phyloP scores from a whole-genome alignment of 2,329 filamentous ascomycete genomes.

The Diaporthe ampelina region DNA sequence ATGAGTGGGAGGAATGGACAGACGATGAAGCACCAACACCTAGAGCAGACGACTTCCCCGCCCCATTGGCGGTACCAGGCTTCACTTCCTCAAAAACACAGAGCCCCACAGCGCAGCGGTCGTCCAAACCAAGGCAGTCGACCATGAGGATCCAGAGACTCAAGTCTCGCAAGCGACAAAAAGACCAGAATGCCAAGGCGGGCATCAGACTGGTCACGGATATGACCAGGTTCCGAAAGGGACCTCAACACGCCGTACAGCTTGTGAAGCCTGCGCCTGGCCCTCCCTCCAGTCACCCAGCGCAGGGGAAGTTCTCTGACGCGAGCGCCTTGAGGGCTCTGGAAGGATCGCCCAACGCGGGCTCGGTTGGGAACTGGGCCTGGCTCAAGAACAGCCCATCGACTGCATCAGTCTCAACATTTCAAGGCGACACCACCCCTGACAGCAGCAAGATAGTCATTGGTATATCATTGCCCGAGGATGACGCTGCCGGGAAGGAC shows the following conservation, averaged over 20 bases:
- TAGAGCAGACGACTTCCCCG: slow-evolving; percentile 52
- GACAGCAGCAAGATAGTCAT: slow-evolving; percentile 80
- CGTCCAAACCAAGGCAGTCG: slow-evolving; percentile 53
- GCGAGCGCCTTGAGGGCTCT: slow-evolving; percentile 71
- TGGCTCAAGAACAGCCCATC: slow-evolving; percentile 64
- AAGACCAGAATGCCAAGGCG: slow-evolving; percentile 70
- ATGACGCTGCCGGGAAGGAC: slow-evolving; percentile 59
- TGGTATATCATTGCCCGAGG: slow-evolving; percentile 75
- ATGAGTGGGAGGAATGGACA: slow-evolving; percentile 69
- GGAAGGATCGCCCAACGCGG: slow-evolving; percentile 67
- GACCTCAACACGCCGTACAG: slow-evolving; percentile 55
- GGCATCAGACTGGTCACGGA: slow-evolving; percentile 80
- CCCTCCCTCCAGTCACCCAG: slow-evolving; percentile 36
- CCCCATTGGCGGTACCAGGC: slow-evolving; percentile 31
- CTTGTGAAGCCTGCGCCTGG: slow-evolving; percentile 45
- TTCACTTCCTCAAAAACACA: slow-evolving; percentile 27
- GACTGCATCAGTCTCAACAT: background rate
- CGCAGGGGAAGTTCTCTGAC: slow-evolving; percentile 66
- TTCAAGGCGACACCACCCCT: slow-evolving; percentile 52
- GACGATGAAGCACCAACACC: slow-evolving; percentile 60
- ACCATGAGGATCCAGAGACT: slow-evolving; percentile 59
- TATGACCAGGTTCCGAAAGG: slow-evolving; percentile 67
- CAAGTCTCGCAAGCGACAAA: slow-evolving; percentile 73
- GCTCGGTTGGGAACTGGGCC: slow-evolving; percentile 69
- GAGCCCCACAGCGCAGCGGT: slow-evolving; percentile 40